Evolutionary conservation across 2,329 filamentous ascomycete species (phyloP).

Genomic region (Sporothrix brunneoviolacea): DNA sequence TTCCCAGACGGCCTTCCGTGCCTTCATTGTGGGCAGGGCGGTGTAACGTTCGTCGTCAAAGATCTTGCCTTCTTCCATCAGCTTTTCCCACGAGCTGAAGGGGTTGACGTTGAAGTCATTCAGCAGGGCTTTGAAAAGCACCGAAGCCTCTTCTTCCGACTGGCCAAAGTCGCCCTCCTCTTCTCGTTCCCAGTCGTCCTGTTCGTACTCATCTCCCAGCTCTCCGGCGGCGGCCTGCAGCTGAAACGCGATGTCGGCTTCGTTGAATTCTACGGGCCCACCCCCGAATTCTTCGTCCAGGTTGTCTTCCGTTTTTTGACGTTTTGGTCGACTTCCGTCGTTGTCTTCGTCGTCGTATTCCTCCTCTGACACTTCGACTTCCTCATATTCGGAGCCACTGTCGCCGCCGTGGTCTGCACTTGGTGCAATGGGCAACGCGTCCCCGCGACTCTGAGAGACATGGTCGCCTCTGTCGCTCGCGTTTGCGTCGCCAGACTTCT

Average conservation of each 20-base stretch:
- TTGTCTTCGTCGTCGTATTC: constrained; percentile 47
- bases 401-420: constrained; percentile 28
- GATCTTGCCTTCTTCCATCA: constrained; percentile 75
- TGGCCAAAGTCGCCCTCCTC: constrained; percentile 64
- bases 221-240: constrained; percentile 81
- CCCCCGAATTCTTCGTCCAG: constrained; percentile 38
- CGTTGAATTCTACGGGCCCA: constrained; percentile 70
- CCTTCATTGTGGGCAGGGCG: constrained; percentile 71
- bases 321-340: constrained; percentile 29
- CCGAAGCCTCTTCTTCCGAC: constrained; percentile 57
- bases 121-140: constrained; percentile 78
- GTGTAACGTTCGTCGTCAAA: constrained; percentile 85
- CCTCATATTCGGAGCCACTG: constrained; percentile 70
- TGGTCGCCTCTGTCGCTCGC: background rate
- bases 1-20: constrained; percentile 74
- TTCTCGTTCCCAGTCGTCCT: constrained; percentile 63
- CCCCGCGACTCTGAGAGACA: background rate
- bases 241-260: constrained; percentile 91
- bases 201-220: constrained; percentile 67
- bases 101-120: constrained; percentile 78
- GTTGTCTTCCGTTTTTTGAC: constrained; percentile 42
- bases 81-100: constrained; percentile 84
- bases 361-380: constrained; percentile 57
- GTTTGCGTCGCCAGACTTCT: background rate
- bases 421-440: background rate